These are phyloP conservation scores for Schrenkiella parvula DNA, from an alignment of 345 rosid genomes.

Conservation along the genomic window DNA sequence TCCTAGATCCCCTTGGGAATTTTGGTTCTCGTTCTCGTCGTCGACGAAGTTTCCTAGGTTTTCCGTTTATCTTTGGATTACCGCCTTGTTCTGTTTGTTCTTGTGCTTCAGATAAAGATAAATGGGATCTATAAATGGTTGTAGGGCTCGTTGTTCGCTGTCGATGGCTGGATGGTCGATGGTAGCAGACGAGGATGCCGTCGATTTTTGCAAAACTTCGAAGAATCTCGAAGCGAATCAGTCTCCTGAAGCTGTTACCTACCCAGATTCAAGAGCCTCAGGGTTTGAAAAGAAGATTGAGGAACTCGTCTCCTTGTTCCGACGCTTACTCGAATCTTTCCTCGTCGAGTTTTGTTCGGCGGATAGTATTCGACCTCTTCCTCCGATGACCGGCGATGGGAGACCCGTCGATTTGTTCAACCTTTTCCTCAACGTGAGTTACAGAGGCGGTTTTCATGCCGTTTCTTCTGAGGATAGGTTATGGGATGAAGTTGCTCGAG, in stretches of 20 bases:
- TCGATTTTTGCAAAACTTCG: slow-evolving; percentile 24
- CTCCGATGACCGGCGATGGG: slow-evolving; percentile 60
- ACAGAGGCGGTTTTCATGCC: slow-evolving; percentile 43
- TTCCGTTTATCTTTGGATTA: not conserved
- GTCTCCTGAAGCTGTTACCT: not conserved
- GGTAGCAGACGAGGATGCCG: slow-evolving; percentile 29
- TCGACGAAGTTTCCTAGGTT: not conserved
- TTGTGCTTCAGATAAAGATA: not conserved
- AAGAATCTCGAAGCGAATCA: slow-evolving; percentile 11
- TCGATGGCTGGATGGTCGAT: slow-evolving; percentile 51
- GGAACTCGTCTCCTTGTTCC: slow-evolving; percentile 29
- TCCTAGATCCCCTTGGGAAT: not conserved
- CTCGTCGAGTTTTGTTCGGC: slow-evolving; percentile 26
- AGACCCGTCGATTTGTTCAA: slow-evolving; percentile 45
- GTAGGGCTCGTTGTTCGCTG: slow-evolving; percentile 35
- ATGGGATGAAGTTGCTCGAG: slow-evolving; percentile 54
- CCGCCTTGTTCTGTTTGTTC: not conserved
- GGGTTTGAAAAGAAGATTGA: slow-evolving; percentile 11
- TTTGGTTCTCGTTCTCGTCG: not conserved
- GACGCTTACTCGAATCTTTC: slow-evolving; percentile 29
- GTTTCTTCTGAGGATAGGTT: slow-evolving; percentile 42
- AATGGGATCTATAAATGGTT: slow-evolving; percentile 30
- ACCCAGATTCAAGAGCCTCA: slow-evolving; percentile 2
- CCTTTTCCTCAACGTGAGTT: slow-evolving; percentile 45
- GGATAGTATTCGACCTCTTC: slow-evolving; percentile 30